Base-by-base conservation (phyloP, 2,329 filamentous ascomycete species). In the Cercospora beticola region DNA sequence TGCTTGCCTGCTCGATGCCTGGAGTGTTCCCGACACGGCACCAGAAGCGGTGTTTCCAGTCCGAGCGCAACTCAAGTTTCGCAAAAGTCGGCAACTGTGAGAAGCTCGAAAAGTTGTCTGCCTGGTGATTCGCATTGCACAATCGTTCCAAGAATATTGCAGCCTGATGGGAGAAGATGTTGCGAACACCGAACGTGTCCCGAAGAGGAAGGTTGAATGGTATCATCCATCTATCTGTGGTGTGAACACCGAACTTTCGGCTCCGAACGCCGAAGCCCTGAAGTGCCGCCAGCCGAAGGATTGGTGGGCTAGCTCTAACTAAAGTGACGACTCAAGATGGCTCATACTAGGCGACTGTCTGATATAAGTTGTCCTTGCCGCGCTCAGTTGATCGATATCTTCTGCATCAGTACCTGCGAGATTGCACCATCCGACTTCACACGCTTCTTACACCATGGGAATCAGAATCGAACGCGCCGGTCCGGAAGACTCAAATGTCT, bases 241-340 rank as follows among this genome's bases (percentile, higher is more conserved):
- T 31, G 36, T n/a, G 33, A 26, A 36, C 33, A 43, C 30, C 36
- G 58, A 21, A 26, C 21, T 61, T 62, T 33, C 60, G 40, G 60
- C 18, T 49, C 60, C 60, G 60, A 62, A 62, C 40, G 43, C 60
- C 40, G 60, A 57, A 57, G 31, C 33, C 18, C n/a, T 23, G 57
- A 43, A 26, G 36, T 46, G 59, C 28, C 54, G 23, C 23, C 16
- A 31, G 54, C 54, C 54, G 54, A 36, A 59, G 56, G 56, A 59
- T 59, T 4, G 18, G 18, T 21, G 10, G 18, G 3, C 56, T 33
- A 58, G 28, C 18, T 33, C 16, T 36, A 18, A 33, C 16, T 36
- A 18, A 33, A 36, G 56, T 16, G 30, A 59, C 31, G 8, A 59
- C 31, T 31, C 30, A 59, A 31, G 1, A 21, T 33, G 28, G 56